phyloP scores from a whole-genome alignment of 140 eudicot species.

The Bidens hawaiensis region DNA sequence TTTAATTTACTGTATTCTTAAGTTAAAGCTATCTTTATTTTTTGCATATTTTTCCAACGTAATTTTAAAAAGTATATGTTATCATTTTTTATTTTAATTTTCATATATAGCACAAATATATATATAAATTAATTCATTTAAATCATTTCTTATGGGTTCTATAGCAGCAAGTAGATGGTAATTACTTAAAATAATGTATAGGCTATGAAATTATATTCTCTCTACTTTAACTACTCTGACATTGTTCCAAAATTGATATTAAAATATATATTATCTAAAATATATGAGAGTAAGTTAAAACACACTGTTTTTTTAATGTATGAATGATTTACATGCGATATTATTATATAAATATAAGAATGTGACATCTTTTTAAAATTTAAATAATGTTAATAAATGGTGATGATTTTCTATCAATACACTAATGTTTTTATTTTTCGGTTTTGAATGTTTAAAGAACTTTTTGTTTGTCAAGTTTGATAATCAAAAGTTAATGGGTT shows the following conservation, averaged over 20 bases:
- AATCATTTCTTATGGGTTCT: neutral
- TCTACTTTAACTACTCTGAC: slow-evolving; percentile 2
- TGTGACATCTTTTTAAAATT: neutral
- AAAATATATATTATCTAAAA: neutral
- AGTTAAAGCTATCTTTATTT: slow-evolving; percentile 7
- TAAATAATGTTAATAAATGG: too few species aligned
- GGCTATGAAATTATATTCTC: neutral
- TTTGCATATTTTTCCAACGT: slow-evolving; percentile 3
- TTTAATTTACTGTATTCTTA: slow-evolving; percentile 23
- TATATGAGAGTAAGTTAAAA: neutral
- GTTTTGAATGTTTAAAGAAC: too few species aligned
- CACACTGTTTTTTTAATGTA: neutral
- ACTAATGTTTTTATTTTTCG: too few species aligned
- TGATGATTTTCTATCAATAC: too few species aligned
- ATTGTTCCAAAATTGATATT: neutral
- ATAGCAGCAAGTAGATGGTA: neutral
- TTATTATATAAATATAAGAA: neutral
- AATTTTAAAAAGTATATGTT: neutral
- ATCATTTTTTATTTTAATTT: neutral
- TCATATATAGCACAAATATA: neutral
- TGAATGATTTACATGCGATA: neutral
- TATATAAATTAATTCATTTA: neutral
- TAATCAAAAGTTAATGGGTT: too few species aligned
- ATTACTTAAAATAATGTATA: neutral
- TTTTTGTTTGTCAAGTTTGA: too few species aligned